These are phyloP conservation scores for Starmerella kuoi DNA, from an alignment of 805 yeast genomes.

Conservation along the genomic window DNA sequence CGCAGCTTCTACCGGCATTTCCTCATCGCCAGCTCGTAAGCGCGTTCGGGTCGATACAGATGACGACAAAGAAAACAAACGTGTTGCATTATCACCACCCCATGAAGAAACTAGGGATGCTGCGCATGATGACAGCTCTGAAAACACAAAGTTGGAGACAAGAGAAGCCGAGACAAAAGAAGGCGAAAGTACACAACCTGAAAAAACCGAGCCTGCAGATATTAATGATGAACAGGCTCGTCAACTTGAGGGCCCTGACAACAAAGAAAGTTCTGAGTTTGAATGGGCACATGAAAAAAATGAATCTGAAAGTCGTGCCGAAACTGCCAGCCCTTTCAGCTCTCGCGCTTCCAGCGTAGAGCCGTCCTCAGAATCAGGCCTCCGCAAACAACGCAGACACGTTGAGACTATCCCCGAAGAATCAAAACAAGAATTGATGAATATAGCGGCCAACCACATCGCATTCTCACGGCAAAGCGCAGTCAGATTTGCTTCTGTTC, in stretches of 20 bases:
- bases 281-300: neutral
- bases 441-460: conserved; percentile 65
- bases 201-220: neutral
- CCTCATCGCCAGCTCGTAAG: neutral
- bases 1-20: neutral
- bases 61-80: conserved; percentile 1
- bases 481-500: conserved; percentile 67
- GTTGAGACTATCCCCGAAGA: conserved; percentile 5
- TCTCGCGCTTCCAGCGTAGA: conserved; percentile 9
- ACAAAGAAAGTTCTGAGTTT: neutral
- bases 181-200: neutral
- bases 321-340: neutral
- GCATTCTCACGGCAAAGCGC: conserved; percentile 84
- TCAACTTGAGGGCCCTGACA: neutral
- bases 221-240: neutral
- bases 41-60: neutral
- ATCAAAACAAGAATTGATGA: conserved; percentile 33
- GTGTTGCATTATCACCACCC: neutral
- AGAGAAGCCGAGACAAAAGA: neutral
- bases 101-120: neutral
- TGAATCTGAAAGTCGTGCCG: neutral
- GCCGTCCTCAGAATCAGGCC: neutral
- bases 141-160: neutral
- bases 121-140: neutral
- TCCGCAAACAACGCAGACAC: conserved; percentile 8